Evolutionary conservation across 164 flowering plant genomes (phyloP).

Genomic region (Echeveria elegans): DNA sequence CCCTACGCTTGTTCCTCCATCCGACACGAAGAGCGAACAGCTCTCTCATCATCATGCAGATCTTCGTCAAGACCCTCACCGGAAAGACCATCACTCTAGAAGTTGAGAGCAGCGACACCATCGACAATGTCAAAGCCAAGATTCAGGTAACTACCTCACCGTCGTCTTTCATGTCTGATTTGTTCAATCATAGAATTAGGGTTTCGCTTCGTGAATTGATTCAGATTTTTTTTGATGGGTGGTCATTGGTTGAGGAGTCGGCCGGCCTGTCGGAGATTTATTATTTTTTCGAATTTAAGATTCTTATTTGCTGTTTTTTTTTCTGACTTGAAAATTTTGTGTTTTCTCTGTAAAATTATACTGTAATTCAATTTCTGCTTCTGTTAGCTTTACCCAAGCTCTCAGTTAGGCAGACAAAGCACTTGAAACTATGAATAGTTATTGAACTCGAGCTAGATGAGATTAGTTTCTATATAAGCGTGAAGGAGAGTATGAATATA

Average conservation of each 20-base stretch:
- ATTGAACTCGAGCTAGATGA: no score
- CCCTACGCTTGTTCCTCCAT: background rate
- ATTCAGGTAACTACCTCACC: background rate
- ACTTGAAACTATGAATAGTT: no score
- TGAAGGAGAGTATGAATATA: no score
- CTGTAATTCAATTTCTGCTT: no score
- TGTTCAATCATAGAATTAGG: background rate
- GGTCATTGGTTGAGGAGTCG: no score
- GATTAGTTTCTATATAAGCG: no score
- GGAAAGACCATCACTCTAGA: conserved; percentile 1
- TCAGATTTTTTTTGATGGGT: background rate
- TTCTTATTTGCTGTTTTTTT: background rate
- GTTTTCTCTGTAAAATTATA: no score
- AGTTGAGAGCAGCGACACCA: background rate
- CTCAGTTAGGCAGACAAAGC: no score
- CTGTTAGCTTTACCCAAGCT: no score
- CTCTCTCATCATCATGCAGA: conserved; percentile 6
- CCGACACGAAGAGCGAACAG: no score
- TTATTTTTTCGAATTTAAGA: background rate
- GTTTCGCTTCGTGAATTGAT: background rate
- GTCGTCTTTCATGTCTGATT: background rate
- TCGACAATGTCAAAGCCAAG: background rate
- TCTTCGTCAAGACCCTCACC: conserved; percentile 2
- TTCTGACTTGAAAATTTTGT: no score
- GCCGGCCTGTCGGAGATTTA: background rate